Percentiles rank a stretch among this genome's conserved stretches.
Evolutionary conservation across 2,329 filamentous ascomycete genomes (phyloP).

Genomic region (Proliferodiscus dingleyae): DNA sequence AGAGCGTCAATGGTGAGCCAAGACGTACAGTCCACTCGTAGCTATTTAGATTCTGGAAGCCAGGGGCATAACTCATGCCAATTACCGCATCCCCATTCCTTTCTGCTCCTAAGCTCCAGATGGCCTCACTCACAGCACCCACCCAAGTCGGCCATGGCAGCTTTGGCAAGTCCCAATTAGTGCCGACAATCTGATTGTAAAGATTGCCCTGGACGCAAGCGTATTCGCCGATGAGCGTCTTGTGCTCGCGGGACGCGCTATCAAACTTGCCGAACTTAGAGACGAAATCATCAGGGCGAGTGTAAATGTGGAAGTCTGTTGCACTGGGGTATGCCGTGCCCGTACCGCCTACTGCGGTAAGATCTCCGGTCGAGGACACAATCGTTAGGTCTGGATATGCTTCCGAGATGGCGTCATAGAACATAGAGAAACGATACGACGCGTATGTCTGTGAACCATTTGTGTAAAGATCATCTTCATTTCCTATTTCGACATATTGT

Average conservation of each 20-base stretch:
- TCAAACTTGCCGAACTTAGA: slow-evolving; percentile 21
- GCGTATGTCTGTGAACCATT: slow-evolving; percentile 34
- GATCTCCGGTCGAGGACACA: slow-evolving; percentile 32
- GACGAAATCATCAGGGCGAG: slow-evolving; percentile 23
- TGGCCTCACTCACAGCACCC: slow-evolving; percentile 25
- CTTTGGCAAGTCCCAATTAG: slow-evolving; percentile 14
- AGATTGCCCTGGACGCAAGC: slow-evolving; percentile 23
- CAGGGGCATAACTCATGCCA: slow-evolving; percentile 26
- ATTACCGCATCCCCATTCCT: slow-evolving; percentile 24
- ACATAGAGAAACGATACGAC: slow-evolving; percentile 40
- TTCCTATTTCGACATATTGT: slow-evolving; percentile 45
- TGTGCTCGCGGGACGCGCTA: slow-evolving; percentile 14
- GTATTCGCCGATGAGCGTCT: slow-evolving; percentile 27
- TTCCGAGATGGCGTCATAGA: slow-evolving; percentile 42
- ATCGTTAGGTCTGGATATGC: slow-evolving; percentile 39
- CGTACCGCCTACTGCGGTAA: slow-evolving; percentile 10
- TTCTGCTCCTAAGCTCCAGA: slow-evolving; percentile 25
- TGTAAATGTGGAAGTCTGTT: slow-evolving; percentile 26
- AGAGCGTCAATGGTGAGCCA: not conserved
- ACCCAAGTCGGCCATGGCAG: slow-evolving; percentile 21
- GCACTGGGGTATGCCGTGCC: slow-evolving; percentile 1
- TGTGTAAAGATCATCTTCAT: slow-evolving; percentile 47
- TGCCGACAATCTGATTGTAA: slow-evolving; percentile 2
- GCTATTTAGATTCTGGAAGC: slow-evolving; percentile 27
- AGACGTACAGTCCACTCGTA: slow-evolving; percentile 27